phyloP scores from a whole-genome alignment of 1,139 yeast genomes.

The Candida glucosophila region DNA sequence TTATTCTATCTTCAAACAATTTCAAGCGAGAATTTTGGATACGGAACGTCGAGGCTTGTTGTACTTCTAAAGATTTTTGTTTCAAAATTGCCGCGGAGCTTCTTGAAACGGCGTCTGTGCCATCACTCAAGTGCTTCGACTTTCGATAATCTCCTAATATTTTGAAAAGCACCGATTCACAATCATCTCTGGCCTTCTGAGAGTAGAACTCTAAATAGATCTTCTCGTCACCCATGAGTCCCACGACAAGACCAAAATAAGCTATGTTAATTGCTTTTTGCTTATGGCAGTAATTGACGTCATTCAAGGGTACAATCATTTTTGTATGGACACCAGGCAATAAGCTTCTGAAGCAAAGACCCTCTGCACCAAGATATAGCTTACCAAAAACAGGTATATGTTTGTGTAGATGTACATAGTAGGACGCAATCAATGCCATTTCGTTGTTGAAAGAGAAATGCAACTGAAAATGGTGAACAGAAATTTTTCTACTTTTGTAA shows the following conservation, averaged over 20 bases:
- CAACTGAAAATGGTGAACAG: slow-evolving; percentile 44
- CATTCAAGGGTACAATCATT: slow-evolving; percentile 76
- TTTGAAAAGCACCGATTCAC: slow-evolving; percentile 44
- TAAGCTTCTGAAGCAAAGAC: slow-evolving; percentile 70
- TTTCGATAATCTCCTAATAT: slow-evolving; percentile 17
- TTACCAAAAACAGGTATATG: slow-evolving; percentile 79
- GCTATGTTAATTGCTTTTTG: slow-evolving; percentile 44
- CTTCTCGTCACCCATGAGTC: slow-evolving; percentile 69
- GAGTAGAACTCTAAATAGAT: slow-evolving; percentile 67
- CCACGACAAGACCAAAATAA: slow-evolving; percentile 61
- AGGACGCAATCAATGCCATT: slow-evolving; percentile 54
- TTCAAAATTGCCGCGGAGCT: not conserved
- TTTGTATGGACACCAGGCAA: slow-evolving; percentile 71
- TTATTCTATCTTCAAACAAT: slow-evolving; percentile 55
- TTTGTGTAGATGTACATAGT: slow-evolving; percentile 62
- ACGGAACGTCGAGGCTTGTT: slow-evolving; percentile 12
- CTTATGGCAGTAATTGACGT: slow-evolving; percentile 58
- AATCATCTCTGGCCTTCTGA: slow-evolving; percentile 63
- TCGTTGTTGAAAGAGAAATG: slow-evolving; percentile 57
- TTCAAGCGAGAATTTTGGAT: slow-evolving; percentile 45
- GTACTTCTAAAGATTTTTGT: not conserved
- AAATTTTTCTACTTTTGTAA: slow-evolving; percentile 33
- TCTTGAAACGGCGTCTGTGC: not conserved
- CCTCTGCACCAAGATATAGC: slow-evolving; percentile 58
- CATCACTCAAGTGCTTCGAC: not conserved